Evolutionary conservation across 176 grass and related monocot genomes (phyloP).

Genomic region (Carex scoparia): DNA sequence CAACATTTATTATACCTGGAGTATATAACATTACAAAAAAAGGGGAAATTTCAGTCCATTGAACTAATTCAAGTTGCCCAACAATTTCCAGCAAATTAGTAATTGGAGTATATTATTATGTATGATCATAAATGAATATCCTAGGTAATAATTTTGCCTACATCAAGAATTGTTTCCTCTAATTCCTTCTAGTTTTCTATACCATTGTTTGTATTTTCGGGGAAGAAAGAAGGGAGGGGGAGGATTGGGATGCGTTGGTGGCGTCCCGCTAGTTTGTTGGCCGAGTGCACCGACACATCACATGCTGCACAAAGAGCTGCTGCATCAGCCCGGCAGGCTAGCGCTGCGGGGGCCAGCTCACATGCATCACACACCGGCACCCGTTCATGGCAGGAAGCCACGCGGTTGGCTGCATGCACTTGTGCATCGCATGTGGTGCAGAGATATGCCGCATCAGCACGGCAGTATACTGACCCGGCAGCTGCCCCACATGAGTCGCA

Average conservation of each 20-base stretch:
- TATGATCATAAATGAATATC: not conserved
- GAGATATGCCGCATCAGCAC: slow-evolving; percentile 59
- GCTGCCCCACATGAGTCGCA: slow-evolving; percentile 46
- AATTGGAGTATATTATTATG: not conserved
- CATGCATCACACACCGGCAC: slow-evolving; percentile 59
- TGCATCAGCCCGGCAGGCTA: slow-evolving; percentile 46
- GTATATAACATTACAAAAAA: not conserved
- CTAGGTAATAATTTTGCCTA: not conserved
- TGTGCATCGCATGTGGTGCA: slow-evolving; percentile 51
- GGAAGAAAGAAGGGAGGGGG: slow-evolving; percentile 21
- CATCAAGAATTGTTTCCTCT: not conserved
- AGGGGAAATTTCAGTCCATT: not conserved
- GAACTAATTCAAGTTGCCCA: not conserved
- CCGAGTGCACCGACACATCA: slow-evolving; percentile 58
- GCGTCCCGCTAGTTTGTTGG: slow-evolving; percentile 53
- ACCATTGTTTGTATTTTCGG: slow-evolving; percentile 3
- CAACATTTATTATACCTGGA: slow-evolving; percentile 7
- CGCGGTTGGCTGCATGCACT: slow-evolving; percentile 52
- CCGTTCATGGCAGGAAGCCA: slow-evolving; percentile 61
- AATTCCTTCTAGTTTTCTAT: not conserved
- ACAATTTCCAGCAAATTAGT: not conserved
- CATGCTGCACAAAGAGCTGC: slow-evolving; percentile 45
- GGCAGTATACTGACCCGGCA: slow-evolving; percentile 62
- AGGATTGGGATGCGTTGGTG: slow-evolving; percentile 45
- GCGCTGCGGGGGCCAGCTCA: slow-evolving; percentile 32